A percentile compares a stretch with the other conserved stretches of the same genome.
phyloP scores from a whole-genome alignment of 2,329 filamentous ascomycete genomes.

The Colletotrichum melonis region DNA sequence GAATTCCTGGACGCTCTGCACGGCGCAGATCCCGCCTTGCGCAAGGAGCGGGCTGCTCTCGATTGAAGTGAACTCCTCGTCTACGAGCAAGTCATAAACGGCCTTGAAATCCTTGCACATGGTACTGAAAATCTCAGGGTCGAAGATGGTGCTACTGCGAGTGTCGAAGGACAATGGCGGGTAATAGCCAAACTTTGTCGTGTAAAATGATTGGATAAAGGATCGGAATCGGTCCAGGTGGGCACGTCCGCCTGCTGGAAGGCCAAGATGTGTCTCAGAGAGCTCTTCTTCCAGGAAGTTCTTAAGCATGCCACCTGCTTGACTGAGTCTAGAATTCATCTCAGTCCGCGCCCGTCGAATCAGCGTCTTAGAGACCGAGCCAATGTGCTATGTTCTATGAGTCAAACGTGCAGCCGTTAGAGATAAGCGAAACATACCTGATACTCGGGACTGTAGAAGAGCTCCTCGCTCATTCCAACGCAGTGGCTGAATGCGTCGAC shows the following conservation, averaged over 20 bases:
- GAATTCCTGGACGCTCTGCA: constrained; percentile 76
- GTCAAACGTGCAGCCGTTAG: constrained; percentile 16
- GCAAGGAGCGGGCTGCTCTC: constrained; percentile 64
- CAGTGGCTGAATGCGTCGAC: constrained; percentile 81
- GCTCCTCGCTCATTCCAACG: constrained; percentile 77
- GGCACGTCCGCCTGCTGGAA: constrained; percentile 68
- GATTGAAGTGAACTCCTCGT: constrained; percentile 63
- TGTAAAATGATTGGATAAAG: constrained; percentile 75
- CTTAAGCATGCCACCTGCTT: constrained; percentile 68
- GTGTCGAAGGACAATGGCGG: constrained; percentile 65
- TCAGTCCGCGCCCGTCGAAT: constrained; percentile 72
- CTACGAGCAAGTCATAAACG: constrained; percentile 78
- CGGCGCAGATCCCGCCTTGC: constrained; percentile 75
- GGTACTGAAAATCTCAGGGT: constrained; percentile 66
- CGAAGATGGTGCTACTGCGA: constrained; percentile 58
- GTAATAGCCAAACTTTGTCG: constrained; percentile 76
- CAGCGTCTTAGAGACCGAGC: constrained; percentile 69
- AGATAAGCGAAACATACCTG: constrained; percentile 56
- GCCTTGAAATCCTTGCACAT: constrained; percentile 78
- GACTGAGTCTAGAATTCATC: constrained; percentile 71
- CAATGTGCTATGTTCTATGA: constrained; percentile 55
- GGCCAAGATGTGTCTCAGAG: constrained; percentile 72
- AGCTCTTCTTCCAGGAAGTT: constrained; percentile 79
- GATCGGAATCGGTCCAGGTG: constrained; percentile 80
- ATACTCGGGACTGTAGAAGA: constrained; percentile 70